Conservation (phyloP, 345 rosid genomes). For the Populus alba region DNA sequence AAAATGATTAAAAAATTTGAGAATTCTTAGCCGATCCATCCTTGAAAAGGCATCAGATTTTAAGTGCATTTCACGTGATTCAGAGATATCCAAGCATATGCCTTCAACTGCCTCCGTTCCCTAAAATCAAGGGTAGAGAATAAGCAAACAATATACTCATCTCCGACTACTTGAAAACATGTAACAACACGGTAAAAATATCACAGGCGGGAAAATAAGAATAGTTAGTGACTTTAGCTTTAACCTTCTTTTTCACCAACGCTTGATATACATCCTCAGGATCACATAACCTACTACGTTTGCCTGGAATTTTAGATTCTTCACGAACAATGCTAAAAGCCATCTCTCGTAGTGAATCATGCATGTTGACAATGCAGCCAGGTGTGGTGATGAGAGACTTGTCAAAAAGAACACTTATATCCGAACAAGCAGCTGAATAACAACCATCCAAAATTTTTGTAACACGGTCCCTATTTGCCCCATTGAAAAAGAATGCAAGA, state of each 20-base stretch:
- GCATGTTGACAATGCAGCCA: neutral
- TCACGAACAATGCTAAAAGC: neutral
- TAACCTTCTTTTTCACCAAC: too few relatives aligned
- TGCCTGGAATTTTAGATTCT: neutral
- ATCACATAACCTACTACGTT: conserved; percentile 17
- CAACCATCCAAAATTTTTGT: neutral
- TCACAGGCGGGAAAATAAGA: neutral
- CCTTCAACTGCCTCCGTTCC: neutral
- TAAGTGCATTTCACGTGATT: conserved; percentile 4
- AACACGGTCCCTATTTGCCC: neutral
- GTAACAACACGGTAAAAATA: too few relatives aligned
- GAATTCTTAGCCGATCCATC: neutral
- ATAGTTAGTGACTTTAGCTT: neutral
- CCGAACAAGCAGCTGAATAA: neutral
- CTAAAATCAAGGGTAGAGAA: neutral
- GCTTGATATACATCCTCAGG: too few relatives aligned
- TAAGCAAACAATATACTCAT: neutral
- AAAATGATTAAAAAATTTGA: neutral
- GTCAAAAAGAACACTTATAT: neutral
- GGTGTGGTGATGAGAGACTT: neutral
- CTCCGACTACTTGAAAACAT: neutral
- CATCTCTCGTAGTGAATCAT: conserved; percentile 22
- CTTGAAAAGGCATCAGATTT: neutral
- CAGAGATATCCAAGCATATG: conserved; percentile 4
- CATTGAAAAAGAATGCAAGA: conserved; percentile 1